Evolutionary conservation across 106 monocot genomes (phyloP).

Genomic region (Acorus gramineus): DNA sequence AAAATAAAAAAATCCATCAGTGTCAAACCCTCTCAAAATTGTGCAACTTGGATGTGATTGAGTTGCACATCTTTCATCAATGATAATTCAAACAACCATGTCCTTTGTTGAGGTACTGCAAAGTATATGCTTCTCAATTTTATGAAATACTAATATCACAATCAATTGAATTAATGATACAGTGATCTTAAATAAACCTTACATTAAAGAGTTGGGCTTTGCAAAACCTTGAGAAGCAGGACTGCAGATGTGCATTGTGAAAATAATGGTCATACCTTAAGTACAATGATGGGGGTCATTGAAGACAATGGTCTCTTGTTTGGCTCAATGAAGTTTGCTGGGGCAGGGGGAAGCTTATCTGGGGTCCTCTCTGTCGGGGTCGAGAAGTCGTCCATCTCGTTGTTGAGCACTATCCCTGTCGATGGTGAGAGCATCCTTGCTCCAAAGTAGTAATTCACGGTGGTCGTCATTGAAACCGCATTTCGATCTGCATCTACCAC

Average conservation of each 20-base stretch:
- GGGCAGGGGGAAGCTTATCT: slow-evolving; percentile 66
- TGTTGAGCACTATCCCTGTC: slow-evolving; percentile 83
- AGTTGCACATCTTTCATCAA: too few relatives aligned
- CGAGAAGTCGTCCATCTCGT: slow-evolving; percentile 98
- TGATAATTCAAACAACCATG: too few relatives aligned
- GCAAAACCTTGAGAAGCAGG: too few relatives aligned
- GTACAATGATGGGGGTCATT: slow-evolving; percentile 85
- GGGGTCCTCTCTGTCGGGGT: slow-evolving; percentile 38
- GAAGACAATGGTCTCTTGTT: slow-evolving; percentile 80
- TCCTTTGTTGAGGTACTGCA: too few relatives aligned
- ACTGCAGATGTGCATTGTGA: not conserved
- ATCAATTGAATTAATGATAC: too few relatives aligned
- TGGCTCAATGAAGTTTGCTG: slow-evolving; percentile 85
- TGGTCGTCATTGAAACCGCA: slow-evolving; percentile 82
- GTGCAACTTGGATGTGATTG: too few relatives aligned
- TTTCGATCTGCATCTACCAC: slow-evolving; percentile 80
- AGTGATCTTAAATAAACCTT: too few relatives aligned
- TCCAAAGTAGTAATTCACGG: slow-evolving; percentile 72
- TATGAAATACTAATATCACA: too few relatives aligned
- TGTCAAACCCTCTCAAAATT: too few relatives aligned
- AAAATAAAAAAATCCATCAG: not conserved
- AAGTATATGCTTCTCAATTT: too few relatives aligned
- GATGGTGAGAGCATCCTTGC: slow-evolving; percentile 60
- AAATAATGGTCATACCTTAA: slow-evolving; percentile 37
- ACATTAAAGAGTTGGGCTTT: too few relatives aligned